Evolutionary conservation across 1,139 yeast species (phyloP), one percentile per base, ranked within the genome.

Genomic region (Lodderomyces parapsilosis): DNA sequence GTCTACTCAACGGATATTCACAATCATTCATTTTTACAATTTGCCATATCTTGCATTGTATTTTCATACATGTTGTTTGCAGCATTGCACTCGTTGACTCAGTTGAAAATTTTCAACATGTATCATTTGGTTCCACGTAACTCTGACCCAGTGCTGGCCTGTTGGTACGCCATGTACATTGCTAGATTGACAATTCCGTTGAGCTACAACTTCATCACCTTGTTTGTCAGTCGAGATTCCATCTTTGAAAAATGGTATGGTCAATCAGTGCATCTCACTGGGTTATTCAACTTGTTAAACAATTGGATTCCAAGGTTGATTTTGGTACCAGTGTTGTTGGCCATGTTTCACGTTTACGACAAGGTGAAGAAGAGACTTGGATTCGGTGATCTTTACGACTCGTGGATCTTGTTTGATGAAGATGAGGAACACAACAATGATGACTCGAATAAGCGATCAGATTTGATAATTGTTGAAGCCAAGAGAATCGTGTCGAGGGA

Each of bases 181-280:
- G 87, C 93, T 43, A 80, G 96, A 50, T 68, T 88, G 57, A 86
- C 96, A 0, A 83, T 88, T 11, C 96, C 96, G 3, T 69, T 88
- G 50, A 80, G 88, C 28, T 88, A 86, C 65, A 88, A 88, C 60
- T 88, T 86, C 58, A 63, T 87, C 45, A 86, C 87, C 31, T 66
- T 88, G 41, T 73, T 85, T 47, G 71, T 80, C 10, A 69, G 78
- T 20, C 58, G 80, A 13, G 56, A 58, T 13, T 74, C 79, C 44
- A 53, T 66, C 8, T 79, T 79, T 55, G 81, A 78, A 53, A 60
- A 63, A 41, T 86, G 91, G 71, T 74, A 85, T 49, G 95, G 95
- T 15, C 74, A 78, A 50, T 83, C 87, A 17, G 83, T 88, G 56
- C 86, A 86, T 53, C 65, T 87, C 47, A 83, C 91, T 3, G 86